Conservation (phyloP, 192 early-diverging fungal genomes). For the Backusella mclennaniae region DNA sequence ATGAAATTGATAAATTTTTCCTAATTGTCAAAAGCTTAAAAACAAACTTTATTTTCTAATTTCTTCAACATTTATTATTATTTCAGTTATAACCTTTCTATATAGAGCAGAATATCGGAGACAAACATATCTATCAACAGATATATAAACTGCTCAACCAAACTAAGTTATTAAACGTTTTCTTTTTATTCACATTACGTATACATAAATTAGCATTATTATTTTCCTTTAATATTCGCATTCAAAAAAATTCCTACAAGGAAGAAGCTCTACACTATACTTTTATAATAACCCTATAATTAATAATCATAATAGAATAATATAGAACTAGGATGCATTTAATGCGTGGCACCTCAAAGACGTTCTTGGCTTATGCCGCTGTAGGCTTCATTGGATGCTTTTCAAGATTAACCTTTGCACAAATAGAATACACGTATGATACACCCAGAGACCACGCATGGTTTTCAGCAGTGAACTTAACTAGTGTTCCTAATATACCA, state of each 20-base stretch:
- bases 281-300: neutral
- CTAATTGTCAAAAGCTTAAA: neutral
- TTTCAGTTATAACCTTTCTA: neutral
- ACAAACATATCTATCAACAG: neutral
- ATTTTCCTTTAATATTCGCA: neutral
- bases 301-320: neutral
- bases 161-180: neutral
- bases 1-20: neutral
- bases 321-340: neutral
- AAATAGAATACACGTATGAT: constrained; percentile 7
- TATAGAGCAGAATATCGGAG: neutral
- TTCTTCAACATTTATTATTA: neutral
- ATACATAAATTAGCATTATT: neutral
- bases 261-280: neutral
- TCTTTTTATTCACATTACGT: neutral
- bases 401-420: neutral
- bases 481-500: constrained; percentile 8
- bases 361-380: neutral
- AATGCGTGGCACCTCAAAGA: neutral
- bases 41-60: neutral
- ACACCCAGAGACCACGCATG: constrained; percentile 1
- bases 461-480: constrained; percentile 3
- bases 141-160: neutral
- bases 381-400: neutral
- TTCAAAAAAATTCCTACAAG: neutral